A percentile compares a stretch with the other conserved stretches of the same genome.
Conservation (phyloP, 2,329 filamentous ascomycete genomes). For the Pseudovirgaria hyperparasitica region DNA sequence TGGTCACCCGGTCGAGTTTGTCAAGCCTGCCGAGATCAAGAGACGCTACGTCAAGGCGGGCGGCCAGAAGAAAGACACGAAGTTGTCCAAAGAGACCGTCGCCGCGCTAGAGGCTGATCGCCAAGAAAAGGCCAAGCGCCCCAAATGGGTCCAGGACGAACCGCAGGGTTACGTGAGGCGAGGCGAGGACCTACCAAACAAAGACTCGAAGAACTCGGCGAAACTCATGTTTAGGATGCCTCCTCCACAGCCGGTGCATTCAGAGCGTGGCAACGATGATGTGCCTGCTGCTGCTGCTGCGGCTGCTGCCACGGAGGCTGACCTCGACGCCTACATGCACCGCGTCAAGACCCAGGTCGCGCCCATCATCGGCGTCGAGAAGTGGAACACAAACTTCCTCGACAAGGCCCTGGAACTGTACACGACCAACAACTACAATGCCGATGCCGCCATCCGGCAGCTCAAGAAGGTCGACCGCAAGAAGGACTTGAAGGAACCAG, state of each 20-base stretch:
- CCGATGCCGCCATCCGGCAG: constrained; percentile 55
- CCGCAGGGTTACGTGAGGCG: constrained; percentile 74
- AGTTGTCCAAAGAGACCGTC: constrained; percentile 65
- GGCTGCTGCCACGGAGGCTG: constrained; percentile 38
- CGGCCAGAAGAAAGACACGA: constrained; percentile 60
- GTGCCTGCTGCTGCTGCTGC: no score
- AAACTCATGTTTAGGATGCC: constrained; percentile 70
- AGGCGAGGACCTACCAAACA: constrained; percentile 63
- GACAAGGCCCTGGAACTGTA: constrained; percentile 71
- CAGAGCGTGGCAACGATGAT: constrained; percentile 33
- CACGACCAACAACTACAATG: constrained; percentile 58
- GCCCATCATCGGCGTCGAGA: constrained; percentile 55
- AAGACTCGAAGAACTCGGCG: constrained; percentile 63
- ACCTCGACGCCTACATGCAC: constrained; percentile 66
- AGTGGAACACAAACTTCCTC: constrained; percentile 72
- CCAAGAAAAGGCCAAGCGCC: constrained; percentile 63
- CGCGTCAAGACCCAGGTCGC: constrained; percentile 49
- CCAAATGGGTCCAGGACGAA: constrained; percentile 89
- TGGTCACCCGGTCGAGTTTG: constrained; percentile 75
- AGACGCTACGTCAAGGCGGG: constrained; percentile 54
- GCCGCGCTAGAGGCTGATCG: constrained; percentile 75
- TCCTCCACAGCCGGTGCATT: constrained; percentile 32
- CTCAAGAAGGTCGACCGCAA: constrained; percentile 56
- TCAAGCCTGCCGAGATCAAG: constrained; percentile 78
- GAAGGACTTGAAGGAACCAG: constrained; percentile 70